phyloP scores from a whole-genome alignment of 2,329 filamentous ascomycete genomes.

The Tolypocladium sp. region DNA sequence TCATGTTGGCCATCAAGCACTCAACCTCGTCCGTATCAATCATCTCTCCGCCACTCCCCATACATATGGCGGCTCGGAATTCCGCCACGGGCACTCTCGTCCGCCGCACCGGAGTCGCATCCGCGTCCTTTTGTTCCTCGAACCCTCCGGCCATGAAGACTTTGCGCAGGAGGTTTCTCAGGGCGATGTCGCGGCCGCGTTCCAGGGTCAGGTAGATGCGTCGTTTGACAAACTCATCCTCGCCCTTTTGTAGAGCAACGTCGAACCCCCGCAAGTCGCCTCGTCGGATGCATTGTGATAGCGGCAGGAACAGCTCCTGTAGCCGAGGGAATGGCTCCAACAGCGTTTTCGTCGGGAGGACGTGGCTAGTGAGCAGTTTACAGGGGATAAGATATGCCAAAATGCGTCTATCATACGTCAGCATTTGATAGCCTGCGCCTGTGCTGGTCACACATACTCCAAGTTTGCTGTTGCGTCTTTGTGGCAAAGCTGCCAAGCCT shows the following conservation, averaged over 20 bases:
- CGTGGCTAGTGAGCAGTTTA: slow-evolving; percentile 79
- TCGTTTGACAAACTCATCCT: slow-evolving; percentile 87
- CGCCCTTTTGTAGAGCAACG: slow-evolving; percentile 65
- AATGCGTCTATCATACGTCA: slow-evolving; percentile 55
- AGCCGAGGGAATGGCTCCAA: slow-evolving; percentile 69
- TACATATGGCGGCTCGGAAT: slow-evolving; percentile 74
- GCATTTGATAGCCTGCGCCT: background rate
- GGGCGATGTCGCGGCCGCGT: slow-evolving; percentile 78
- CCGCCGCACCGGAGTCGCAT: slow-evolving; percentile 51
- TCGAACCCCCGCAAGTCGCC: slow-evolving; percentile 83
- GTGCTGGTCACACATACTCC: slow-evolving; percentile 50
- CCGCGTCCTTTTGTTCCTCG: slow-evolving; percentile 64
- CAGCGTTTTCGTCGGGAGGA: slow-evolving; percentile 64
- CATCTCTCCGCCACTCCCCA: slow-evolving; percentile 55
- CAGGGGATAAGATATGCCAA: slow-evolving; percentile 93
- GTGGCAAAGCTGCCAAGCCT: slow-evolving; percentile 77
- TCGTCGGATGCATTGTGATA: slow-evolving; percentile 69
- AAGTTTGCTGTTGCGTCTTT: slow-evolving; percentile 63
- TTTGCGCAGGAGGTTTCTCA: slow-evolving; percentile 86
- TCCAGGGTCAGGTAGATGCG: slow-evolving; percentile 94
- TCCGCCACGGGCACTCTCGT: slow-evolving; percentile 77
- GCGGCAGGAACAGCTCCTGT: slow-evolving; percentile 66
- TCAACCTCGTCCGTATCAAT: slow-evolving; percentile 91
- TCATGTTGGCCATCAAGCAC: slow-evolving; percentile 89
- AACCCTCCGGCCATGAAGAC: slow-evolving; percentile 82